Evolutionary conservation across 768 basidiomycete genomes (phyloP).

Genomic region (Amanita rubescens): DNA sequence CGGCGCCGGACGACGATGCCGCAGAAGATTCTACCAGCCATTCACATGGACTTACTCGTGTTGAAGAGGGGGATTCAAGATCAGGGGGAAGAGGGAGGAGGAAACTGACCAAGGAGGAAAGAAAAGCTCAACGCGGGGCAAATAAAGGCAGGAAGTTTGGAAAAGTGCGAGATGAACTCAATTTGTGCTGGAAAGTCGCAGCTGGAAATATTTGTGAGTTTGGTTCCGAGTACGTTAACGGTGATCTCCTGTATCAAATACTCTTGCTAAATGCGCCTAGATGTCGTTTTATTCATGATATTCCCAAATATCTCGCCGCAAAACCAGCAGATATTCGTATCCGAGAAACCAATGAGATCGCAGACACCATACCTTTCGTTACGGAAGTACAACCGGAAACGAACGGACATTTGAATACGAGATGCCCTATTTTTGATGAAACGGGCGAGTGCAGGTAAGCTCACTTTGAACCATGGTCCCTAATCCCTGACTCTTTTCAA

Average conservation of each 20-base stretch:
- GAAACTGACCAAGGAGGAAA: conserved; percentile 53
- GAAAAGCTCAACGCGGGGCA: conserved; percentile 68
- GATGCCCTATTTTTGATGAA: conserved; percentile 62
- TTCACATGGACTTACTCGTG: conserved; percentile 18
- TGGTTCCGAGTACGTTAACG: conserved; percentile 48
- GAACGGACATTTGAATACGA: conserved; percentile 28
- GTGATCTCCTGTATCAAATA: neutral
- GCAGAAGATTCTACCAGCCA: conserved; percentile 53
- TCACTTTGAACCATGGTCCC: neutral
- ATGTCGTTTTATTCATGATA: conserved; percentile 78
- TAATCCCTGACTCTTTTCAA: conserved; percentile 11
- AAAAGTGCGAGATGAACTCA: conserved; percentile 70
- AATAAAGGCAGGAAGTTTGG: conserved; percentile 81
- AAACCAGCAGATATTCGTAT: conserved; percentile 71
- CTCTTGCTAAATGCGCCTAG: conserved; percentile 24
- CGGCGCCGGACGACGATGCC: conserved; percentile 34
- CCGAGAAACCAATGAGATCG: conserved; percentile 37
- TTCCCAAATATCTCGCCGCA: conserved; percentile 62
- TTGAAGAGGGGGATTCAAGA: conserved; percentile 15
- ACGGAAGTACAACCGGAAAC: conserved; percentile 18
- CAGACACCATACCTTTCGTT: conserved; percentile 46
- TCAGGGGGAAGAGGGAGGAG: conserved; percentile 19
- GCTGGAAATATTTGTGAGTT: conserved; percentile 63
- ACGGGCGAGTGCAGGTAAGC: conserved; percentile 64
- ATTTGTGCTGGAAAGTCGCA: conserved; percentile 79